Base-by-base conservation (phyloP, 169 alveolate genomes). In the Plasmodium cynomolgi region DNA sequence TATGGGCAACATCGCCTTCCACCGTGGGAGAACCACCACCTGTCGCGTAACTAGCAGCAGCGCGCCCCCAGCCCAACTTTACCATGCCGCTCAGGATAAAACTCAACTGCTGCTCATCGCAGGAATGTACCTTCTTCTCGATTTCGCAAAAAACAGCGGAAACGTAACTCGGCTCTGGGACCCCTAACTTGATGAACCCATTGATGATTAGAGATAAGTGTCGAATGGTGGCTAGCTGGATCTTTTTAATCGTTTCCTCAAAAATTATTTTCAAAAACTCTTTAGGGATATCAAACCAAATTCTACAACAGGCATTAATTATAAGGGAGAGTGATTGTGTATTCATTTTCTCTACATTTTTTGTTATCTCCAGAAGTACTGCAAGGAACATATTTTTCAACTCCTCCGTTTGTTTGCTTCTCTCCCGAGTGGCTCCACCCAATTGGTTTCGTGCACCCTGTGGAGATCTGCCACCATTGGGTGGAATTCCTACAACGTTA, bases 51-150 rank as follows among this genome's bases (percentile, higher is more conserved):
- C n/a, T 73, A 13, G 44, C 26, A 1, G n/a, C 41, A 9, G n/a
- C 56, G 1, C 31, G 13, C 34, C 71, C 74, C 17, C 72, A 34
- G n/a, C 47, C 72, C 9, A 80, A 90, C 26, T 90, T 81, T 3
- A 68, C 81, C 62, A 90, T 90, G 20, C 94, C 74, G 23, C 84
- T 80, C 50, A 90, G 58, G 23, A 90, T 90, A 54, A 90, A 90
- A 34, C 91, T 17, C 13, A 90, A 58, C 74, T 81, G 94, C 34
- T 90, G 90, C 47, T 90, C 94, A 90, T 90, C 94, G 83, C 94
- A 90, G 0, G 91, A 90, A 29, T 37, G 83, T 5, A 90, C 44
- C 50, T 90, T 90, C 74, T 90, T 90, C 83, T 68, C 91, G 5
- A 90, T 81, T 37, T 90, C 91, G 15, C 23, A 41, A 41, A 90